Evolutionary conservation across 139 green algal genomes (phyloP), one percentile per base, ranked within the genome.

Genomic region (Eudorina sp.): DNA sequence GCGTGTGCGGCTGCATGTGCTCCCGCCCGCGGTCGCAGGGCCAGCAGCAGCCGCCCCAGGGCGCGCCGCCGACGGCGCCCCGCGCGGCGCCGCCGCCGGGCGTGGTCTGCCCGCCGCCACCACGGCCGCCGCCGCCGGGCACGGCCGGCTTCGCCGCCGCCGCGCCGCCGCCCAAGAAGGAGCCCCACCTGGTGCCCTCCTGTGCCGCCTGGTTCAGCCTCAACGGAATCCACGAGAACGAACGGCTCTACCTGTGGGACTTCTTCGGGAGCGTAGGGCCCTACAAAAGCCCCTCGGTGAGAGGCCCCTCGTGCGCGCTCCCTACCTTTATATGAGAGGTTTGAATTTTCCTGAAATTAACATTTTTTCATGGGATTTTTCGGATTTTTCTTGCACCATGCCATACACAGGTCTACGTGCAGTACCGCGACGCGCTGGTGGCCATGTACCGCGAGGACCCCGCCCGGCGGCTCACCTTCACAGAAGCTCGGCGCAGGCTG

Each of bases 391-490:
- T 9, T n/a, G 2, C 31, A 7, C 36, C 45, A 31, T 53, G 43
- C 23, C n/a, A 27, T 38, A 34, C 34, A 51, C 68, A 88, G 48
- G 23, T 58, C 36, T 97, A 98, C 92, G 82, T 89, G 46, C 76
- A 96, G 78, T 93, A 91, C 53, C 91, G 97, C 66, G 93, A 97
- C 84, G 86, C 89, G 81, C 94, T 98, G 58, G 94, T 99, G 55
- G 88, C 94, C 55, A 92, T 93, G 77, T 97, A 96, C 93, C 85
- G 95, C 4, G 88, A 95, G 79, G 83, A 95, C 80, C 73, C 91
- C 7, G 38, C n/a, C 29, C 83, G 85, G 0, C 64, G 66, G 8
- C 90, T 98, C 41, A 95, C 89, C 29, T 97, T 99, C 84, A 93
- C 86, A 0, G 92, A 96, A 34, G 94, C 86, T 25, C 86, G 90